Conservation (phyloP, 2,329 filamentous ascomycete species). For the Xylariaceae sp. region DNA sequence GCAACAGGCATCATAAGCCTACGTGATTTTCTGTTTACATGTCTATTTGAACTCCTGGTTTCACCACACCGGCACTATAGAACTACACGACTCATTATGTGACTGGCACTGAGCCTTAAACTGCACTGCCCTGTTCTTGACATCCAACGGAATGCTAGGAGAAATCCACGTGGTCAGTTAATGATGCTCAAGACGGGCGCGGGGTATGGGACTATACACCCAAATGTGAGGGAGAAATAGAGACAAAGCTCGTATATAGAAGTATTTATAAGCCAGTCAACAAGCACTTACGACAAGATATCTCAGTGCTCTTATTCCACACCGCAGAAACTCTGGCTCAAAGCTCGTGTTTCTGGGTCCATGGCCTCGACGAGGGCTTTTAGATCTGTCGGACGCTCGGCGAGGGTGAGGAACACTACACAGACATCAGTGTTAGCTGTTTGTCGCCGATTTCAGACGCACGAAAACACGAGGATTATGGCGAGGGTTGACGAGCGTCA, state of each 20-base stretch:
- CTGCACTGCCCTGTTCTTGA: no score
- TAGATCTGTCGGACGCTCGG: constrained; percentile 32
- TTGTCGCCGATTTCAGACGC: neutral
- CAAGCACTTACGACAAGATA: neutral
- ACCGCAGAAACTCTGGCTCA: constrained; percentile 31
- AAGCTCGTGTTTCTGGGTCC: constrained; percentile 25
- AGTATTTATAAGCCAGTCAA: neutral
- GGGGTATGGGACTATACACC: no score
- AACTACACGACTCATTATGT: no score
- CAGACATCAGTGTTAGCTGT: neutral
- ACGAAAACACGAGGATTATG: neutral
- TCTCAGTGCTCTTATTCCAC: neutral
- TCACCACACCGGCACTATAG: no score
- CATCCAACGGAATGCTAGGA: no score
- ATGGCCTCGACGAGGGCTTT: constrained; percentile 27
- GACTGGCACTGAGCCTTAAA: no score
- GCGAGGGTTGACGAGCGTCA: neutral
- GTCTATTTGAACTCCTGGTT: no score
- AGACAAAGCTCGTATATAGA: neutral
- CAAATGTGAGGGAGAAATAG: no score
- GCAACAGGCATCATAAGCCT: no score
- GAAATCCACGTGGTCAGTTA: no score
- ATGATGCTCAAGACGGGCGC: no score
- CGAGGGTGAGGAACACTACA: constrained; percentile 31
- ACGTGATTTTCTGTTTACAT: no score